Evolutionary conservation across 495 filamentous ascomycete genomes (phyloP).

Genomic region (Articulospora tetracladia): DNA sequence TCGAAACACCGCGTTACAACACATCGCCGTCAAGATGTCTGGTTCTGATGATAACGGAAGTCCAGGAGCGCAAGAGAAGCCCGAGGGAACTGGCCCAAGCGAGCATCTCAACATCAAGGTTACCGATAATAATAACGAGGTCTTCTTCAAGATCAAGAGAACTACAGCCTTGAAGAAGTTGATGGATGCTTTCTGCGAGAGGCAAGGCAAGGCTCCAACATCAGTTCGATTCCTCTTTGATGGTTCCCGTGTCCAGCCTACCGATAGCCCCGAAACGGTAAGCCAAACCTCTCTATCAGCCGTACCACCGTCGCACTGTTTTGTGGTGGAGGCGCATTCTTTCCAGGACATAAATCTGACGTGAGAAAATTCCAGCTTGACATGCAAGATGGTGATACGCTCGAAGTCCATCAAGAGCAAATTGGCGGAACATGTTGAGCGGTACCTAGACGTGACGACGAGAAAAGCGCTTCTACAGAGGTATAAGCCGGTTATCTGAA

Average conservation of each 20-base stretch:
- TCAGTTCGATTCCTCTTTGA: conserved; percentile 96
- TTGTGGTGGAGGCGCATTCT: neutral
- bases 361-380: conserved; percentile 63
- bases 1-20: conserved; percentile 1
- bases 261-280: conserved; percentile 89
- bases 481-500: neutral
- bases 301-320: neutral
- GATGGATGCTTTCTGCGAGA: conserved; percentile 98
- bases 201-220: conserved; percentile 81
- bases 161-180: conserved; percentile 94
- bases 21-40: conserved; percentile 22
- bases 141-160: conserved; percentile 99
- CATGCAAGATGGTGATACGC: conserved; percentile 93
- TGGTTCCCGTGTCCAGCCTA: conserved; percentile 81
- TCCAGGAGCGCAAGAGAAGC: conserved; percentile 55
- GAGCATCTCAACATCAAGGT: conserved; percentile 99
- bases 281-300: conserved; percentile 29
- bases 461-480: neutral
- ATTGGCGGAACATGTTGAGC: conserved; percentile 59
- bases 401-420: conserved; percentile 98
- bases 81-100: conserved; percentile 35
- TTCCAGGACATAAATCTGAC: conserved; percentile 6
- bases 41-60: conserved; percentile 47
- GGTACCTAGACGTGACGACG: neutral
- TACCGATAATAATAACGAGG: conserved; percentile 99